A percentile compares a stretch with the other conserved stretches of the same genome.
phyloP scores from a whole-genome alignment of 106 monocot species.

The Dendrobium officinale region DNA sequence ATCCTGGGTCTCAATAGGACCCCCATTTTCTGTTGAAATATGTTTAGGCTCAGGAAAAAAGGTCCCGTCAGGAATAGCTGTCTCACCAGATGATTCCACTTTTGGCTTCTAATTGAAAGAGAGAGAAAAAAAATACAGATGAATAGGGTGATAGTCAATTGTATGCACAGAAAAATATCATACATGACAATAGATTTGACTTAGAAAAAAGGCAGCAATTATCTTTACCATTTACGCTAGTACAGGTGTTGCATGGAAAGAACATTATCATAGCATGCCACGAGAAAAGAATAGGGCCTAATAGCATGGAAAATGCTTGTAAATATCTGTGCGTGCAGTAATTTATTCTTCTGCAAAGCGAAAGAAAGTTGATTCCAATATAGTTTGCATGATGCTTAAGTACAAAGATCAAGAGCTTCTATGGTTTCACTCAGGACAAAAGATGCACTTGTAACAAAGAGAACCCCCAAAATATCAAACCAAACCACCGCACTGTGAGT shows the following conservation, averaged over 20 bases:
- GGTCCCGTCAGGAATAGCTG: slow-evolving; percentile 25
- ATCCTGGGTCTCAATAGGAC: slow-evolving; percentile 55
- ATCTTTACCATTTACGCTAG: neutral
- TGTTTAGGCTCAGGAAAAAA: slow-evolving; percentile 51
- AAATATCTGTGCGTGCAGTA: neutral
- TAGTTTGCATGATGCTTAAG: neutral
- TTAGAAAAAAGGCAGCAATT: neutral
- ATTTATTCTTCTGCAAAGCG: neutral
- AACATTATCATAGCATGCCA: neutral
- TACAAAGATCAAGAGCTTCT: neutral
- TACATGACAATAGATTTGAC: neutral
- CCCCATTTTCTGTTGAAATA: slow-evolving; percentile 69
- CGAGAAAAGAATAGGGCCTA: neutral
- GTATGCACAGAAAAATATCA: neutral
- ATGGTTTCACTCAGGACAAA: neutral
- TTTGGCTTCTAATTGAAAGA: slow-evolving; percentile 39
- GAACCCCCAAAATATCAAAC: neutral
- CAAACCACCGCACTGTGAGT: neutral
- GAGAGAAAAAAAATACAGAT: slow-evolving; percentile 2
- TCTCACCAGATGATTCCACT: slow-evolving; percentile 23
- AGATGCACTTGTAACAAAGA: neutral
- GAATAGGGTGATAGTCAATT: neutral
- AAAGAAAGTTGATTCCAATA: neutral
- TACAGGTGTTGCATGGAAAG: neutral
- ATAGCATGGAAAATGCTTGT: neutral